Evolutionary conservation across 73 alveolate genomes (phyloP), one percentile per base, ranked within the genome.

Genomic region (Paramecium biaurelia): DNA sequence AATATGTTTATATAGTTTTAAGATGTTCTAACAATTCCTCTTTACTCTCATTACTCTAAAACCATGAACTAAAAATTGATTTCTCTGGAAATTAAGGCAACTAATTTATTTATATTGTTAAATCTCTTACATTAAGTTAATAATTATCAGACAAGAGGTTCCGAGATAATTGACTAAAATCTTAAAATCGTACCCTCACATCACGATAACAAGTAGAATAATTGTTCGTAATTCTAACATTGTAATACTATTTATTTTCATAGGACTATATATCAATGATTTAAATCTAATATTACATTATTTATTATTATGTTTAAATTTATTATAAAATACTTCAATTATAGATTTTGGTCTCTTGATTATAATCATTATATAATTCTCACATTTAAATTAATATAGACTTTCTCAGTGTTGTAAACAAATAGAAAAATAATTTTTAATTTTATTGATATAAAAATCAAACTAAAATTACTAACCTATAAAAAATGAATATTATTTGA

Each of bases 11-110:
- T 2, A 72, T 21, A n/a, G 23, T n/a, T 37, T 32, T 38, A 7
- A 28, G n/a, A 72, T 34, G 45, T 35, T 72, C 86, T 35, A 4
- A 5, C n/a, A 72, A 72, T 9, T 72, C 86, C 20, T 72, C 86
- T 9, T 20, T 32, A 12, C 59, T 35, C n/a, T 72, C 86, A 34
- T 8, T 37, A 20, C 14, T 15, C 37, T 32, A 9, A 38, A 72
- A 72, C 86, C 86, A 72, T 14, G 86, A 72, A 72, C 86, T 72
- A 21, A 32, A 72, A 6, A 72, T 20, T 72, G 86, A 72, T 12
- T 72, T 72, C 34, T 72, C 86, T 34, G 86, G 86, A 18, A 72
- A 72, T 30, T 12, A 18, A 28, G 86, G 86, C 6, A 72, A 72
- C 86, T 72, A 72, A 3, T 15, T 8, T 14, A 12, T 38, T 2